Conservation (phyloP, 139 green algal species). For the Yamagishiella unicocca region DNA sequence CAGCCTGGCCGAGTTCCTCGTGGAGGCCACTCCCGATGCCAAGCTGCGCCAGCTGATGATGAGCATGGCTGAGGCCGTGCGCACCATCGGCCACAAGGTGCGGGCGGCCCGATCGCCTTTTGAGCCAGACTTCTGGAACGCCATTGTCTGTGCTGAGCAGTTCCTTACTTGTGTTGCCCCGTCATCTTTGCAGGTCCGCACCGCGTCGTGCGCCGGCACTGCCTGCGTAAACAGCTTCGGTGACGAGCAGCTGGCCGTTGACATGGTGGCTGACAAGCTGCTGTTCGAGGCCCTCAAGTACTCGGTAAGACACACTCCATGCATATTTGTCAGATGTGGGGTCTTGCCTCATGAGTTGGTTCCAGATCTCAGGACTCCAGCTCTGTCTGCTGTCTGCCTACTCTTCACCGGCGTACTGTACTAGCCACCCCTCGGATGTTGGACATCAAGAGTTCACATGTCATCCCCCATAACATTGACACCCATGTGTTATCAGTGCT, state of each 20-base stretch:
- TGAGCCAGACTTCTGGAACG: not conserved
- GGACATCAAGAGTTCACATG: no score
- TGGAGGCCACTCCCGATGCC: constrained; percentile 84
- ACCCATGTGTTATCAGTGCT: no score
- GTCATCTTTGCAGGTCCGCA: constrained; percentile 77
- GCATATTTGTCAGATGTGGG: no score
- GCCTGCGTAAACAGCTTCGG: constrained; percentile 96
- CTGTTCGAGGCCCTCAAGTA: constrained; percentile 93
- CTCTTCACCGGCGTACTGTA: no score
- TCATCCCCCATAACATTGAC: no score
- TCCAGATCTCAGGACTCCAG: no score
- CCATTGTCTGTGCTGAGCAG: not conserved
- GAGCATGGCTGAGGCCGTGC: constrained; percentile 90
- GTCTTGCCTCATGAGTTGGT: no score
- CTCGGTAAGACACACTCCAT: constrained; percentile 80
- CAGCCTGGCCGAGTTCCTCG: constrained; percentile 93
- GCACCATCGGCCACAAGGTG: constrained; percentile 97
- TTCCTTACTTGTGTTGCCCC: not conserved
- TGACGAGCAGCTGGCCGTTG: constrained; percentile 95
- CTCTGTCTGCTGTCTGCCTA: no score
- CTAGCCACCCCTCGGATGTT: no score
- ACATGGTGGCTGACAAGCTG: constrained; percentile 95
- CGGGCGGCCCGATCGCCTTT: not conserved
- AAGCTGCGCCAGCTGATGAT: constrained; percentile 95
- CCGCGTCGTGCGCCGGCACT: constrained; percentile 88